Evolutionary conservation across 164 flowering plant species (phyloP).

Genomic region (Piper longum): DNA sequence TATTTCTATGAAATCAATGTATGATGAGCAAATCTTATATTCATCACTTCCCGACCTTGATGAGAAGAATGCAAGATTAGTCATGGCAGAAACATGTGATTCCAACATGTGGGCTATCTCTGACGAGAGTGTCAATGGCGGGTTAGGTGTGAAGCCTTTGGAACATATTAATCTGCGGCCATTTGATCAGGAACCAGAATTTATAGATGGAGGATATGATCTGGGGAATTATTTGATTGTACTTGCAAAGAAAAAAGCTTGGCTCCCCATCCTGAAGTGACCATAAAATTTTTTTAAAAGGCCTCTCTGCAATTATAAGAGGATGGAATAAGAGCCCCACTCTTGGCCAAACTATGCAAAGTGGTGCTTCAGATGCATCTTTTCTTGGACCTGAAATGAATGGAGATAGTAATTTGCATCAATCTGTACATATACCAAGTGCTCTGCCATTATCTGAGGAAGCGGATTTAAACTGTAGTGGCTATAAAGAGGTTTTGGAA

Average conservation of each 20-base stretch:
- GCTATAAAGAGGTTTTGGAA: slow-evolving; percentile 65
- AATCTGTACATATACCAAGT: slow-evolving; percentile 82
- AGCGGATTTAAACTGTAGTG: slow-evolving; percentile 32
- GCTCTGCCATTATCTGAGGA: slow-evolving; percentile 82
- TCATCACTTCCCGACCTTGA: slow-evolving; percentile 36
- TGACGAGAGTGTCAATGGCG: slow-evolving; percentile 8
- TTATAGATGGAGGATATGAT: slow-evolving; percentile 44
- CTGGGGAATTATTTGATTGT: slow-evolving; percentile 23
- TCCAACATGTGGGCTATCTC: slow-evolving; percentile 26
- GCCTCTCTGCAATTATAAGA: slow-evolving; percentile 62
- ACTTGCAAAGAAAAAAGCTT: slow-evolving; percentile 8
- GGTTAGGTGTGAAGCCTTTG: slow-evolving; percentile 13
- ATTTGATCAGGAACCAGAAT: slow-evolving; percentile 31
- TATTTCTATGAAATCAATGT: slow-evolving; percentile 22
- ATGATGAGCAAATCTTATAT: slow-evolving; percentile 33
- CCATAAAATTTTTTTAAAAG: slow-evolving; percentile 74
- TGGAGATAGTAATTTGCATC: slow-evolving; percentile 58
- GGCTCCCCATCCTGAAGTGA: slow-evolving; percentile 43
- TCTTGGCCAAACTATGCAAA: slow-evolving; percentile 8
- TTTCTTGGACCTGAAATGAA: slow-evolving; percentile 66
- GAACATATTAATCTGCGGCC: slow-evolving; percentile 26
- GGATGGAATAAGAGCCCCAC: slow-evolving; percentile 35
- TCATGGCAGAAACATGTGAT: slow-evolving; percentile 23
- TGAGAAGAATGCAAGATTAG: slow-evolving; percentile 16
- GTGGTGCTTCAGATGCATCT: slow-evolving; percentile 35